Base-by-base conservation (phyloP, 2,329 filamentous ascomycete species). In the Myriosclerotinia curreyana region DNA sequence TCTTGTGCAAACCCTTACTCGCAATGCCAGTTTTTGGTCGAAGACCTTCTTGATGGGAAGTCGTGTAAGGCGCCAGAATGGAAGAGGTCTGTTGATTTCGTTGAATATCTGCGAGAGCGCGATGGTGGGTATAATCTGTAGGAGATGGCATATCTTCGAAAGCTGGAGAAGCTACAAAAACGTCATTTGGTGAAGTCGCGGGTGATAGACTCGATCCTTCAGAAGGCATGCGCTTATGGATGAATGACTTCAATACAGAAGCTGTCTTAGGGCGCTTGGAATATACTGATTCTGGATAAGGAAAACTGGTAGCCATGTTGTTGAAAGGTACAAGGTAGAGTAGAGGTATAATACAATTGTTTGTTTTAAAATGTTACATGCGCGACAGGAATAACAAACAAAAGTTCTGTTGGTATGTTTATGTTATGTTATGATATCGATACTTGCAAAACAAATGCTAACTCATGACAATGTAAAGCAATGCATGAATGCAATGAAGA, bases 31-130 rank as follows among this genome's bases (percentile, higher is more conserved):
- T 69, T 28, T 64, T 69, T 3, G 70, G 68, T 51, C 69, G 71
- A 9, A 69, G 66, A 7, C 74, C 75, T 60, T 78, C 75, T 65
- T 73, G 72, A 11, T 73, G 72, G 9, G 71, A 71, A 65, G 78
- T 80, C 52, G 74, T 75, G 15, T 54, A 53, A 1, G 79, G 77
- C 22, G 79, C 77, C 22, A 77, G 73, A 31, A 76, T 73, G 28
- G 73, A 70, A 55, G 76, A 72, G 64, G 78, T 79, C 68, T 69
- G 76, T 64, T 81, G 80, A 72, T 86, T 86, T 65, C 83, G 79
- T 65, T 83, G 82, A 51, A 86, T 79, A 72, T 87, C 85, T 56
- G 80, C 80, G 20, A 87, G 77, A 61, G 83, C 81, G 42, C 79
- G 74, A 7, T 79, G 75, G 60, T 79, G 76, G 20, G 69, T 68